phyloP scores from a whole-genome alignment of 306 rosid species.

The Vachellia collinsii region DNA sequence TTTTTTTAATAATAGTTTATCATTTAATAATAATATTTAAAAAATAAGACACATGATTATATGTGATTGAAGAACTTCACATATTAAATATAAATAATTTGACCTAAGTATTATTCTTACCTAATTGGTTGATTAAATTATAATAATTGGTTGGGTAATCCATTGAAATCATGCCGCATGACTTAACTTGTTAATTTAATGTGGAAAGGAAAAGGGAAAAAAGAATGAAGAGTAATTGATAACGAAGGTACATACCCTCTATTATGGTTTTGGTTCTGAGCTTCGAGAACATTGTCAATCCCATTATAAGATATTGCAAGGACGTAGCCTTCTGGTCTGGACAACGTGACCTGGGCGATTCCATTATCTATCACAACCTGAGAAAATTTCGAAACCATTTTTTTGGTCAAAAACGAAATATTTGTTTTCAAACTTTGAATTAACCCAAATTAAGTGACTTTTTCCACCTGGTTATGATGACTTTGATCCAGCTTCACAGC shows the following conservation, averaged over 20 bases:
- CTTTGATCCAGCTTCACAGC: constrained; percentile 11
- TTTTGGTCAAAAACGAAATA: not conserved
- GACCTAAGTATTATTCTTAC: too few relatives aligned
- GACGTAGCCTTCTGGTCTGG: constrained; percentile 64
- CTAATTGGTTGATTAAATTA: too few relatives aligned
- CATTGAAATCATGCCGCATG: not conserved
- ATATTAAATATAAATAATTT: too few relatives aligned
- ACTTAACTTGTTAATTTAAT: not conserved
- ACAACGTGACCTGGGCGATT: constrained; percentile 49
- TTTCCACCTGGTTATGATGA: constrained; percentile 16
- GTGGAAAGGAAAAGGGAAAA: not conserved
- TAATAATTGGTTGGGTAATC: not conserved
- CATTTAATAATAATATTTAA: too few relatives aligned
- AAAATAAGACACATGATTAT: too few relatives aligned
- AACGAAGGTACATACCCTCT: constrained; percentile 55
- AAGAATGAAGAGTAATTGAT: not conserved
- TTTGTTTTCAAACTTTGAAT: not conserved
- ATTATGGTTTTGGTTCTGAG: constrained; percentile 14
- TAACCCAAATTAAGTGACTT: not conserved
- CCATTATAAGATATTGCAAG: constrained; percentile 55
- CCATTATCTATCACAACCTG: constrained; percentile 72
- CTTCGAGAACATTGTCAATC: constrained; percentile 51
- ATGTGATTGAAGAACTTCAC: too few relatives aligned
- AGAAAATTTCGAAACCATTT: constrained; percentile 29
- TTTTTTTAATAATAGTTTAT: too few relatives aligned